These are phyloP conservation scores for Apiospora malaysiana DNA, from an alignment of 2,329 filamentous ascomycete genomes.

Conservation along the genomic window DNA sequence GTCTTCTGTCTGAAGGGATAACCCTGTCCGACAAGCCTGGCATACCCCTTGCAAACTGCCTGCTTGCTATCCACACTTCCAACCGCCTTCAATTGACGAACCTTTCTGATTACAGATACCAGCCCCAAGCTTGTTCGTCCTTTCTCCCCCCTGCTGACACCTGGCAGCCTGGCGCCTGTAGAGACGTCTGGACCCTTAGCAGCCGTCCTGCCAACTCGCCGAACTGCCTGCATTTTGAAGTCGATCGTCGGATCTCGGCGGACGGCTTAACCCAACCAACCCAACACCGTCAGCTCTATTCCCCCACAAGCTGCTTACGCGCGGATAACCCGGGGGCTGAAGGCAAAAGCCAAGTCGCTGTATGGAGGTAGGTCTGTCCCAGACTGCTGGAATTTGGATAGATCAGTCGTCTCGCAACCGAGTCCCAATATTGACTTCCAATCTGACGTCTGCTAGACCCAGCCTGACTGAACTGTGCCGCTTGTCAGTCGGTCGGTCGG, in stretches of 20 bases:
- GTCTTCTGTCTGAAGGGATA: background rate
- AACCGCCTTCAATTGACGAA: background rate
- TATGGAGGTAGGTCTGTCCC: background rate
- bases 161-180: background rate
- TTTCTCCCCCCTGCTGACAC: background rate
- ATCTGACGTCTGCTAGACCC: background rate
- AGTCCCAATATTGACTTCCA: constrained; percentile 3
- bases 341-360: background rate
- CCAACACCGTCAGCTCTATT: background rate
- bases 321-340: constrained; percentile 1
- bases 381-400: constrained; percentile 1
- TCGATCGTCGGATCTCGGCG: constrained; percentile 16
- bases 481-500: background rate
- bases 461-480: background rate
- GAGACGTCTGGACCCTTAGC: background rate
- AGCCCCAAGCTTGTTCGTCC: constrained; percentile 3
- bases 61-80: background rate
- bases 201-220: background rate
- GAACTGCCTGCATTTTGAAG: background rate
- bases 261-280: background rate
- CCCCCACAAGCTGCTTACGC: background rate
- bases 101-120: background rate
- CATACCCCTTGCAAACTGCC: background rate
- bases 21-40: background rate
- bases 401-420: constrained; percentile 6